phyloP scores from a whole-genome alignment of 202 grass and related monocot genomes.

The Dendrocalamus latiflorus region DNA sequence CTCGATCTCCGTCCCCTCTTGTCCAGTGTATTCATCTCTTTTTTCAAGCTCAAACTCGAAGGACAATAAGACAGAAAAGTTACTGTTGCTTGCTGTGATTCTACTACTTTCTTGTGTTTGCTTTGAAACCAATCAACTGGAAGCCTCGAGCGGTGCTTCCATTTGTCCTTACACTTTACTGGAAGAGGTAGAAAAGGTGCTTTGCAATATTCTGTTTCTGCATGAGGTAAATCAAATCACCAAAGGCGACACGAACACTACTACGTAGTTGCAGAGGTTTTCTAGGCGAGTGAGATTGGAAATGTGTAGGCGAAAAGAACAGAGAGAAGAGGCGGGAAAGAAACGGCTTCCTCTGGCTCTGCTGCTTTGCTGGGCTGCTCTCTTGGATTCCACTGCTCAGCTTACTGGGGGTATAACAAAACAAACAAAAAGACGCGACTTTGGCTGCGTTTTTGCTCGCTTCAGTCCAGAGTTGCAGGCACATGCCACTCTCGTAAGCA shows the following conservation, averaged over 20 bases:
- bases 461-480: neutral
- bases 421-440: neutral
- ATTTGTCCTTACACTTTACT: conserved; percentile 5
- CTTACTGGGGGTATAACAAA: too few relatives aligned
- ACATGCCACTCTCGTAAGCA: neutral
- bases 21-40: neutral
- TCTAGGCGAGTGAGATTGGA: neutral
- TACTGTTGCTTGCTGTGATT: neutral
- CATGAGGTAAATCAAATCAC: neutral
- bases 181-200: neutral
- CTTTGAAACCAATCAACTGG: conserved; percentile 15
- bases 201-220: neutral
- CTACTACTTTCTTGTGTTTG: neutral
- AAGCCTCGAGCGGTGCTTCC: conserved; percentile 28
- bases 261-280: neutral
- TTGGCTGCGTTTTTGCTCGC: neutral
- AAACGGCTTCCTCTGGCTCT: neutral
- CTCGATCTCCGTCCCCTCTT: neutral
- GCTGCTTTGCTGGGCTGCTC: neutral
- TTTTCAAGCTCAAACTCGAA: neutral
- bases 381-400: neutral
- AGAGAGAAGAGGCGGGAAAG: neutral
- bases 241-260: neutral
- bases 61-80: neutral
- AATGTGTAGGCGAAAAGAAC: neutral